Evolutionary conservation across 371 early-diverging fungal species (phyloP).

Genomic region (Saksenaea oblongispora): DNA sequence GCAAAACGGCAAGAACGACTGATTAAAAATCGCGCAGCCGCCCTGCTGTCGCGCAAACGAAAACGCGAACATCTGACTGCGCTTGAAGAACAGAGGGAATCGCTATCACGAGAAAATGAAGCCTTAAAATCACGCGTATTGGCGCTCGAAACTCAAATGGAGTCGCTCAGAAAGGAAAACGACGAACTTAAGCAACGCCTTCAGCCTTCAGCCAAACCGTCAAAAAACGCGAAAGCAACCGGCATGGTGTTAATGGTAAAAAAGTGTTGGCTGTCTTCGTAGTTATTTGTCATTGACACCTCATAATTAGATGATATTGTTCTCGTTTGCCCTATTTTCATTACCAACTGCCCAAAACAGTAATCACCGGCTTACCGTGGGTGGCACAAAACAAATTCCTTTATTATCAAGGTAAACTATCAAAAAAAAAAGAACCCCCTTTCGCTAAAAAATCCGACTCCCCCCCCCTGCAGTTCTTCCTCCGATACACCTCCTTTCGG

Average conservation of each 20-base stretch:
- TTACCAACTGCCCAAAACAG: neutral
- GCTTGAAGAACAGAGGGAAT: slow-evolving; percentile 69
- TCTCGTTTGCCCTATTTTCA: slow-evolving; percentile 7
- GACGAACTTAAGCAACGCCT: slow-evolving; percentile 23
- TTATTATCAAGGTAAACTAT: slow-evolving; percentile 1
- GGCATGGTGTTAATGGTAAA: slow-evolving; percentile 14
- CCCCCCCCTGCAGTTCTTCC: neutral
- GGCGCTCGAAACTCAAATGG: slow-evolving; percentile 56
- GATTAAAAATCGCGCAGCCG: slow-evolving; percentile 90
- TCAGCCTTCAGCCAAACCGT: neutral
- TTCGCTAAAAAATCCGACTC: neutral
- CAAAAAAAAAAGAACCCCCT: neutral
- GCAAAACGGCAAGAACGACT: slow-evolving; percentile 82
- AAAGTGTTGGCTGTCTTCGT: neutral
- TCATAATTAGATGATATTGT: slow-evolving; percentile 6
- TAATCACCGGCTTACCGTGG: neutral
- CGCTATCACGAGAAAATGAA: slow-evolving; percentile 61
- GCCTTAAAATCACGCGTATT: slow-evolving; percentile 50
- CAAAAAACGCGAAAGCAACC: neutral
- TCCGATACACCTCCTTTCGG: slow-evolving; percentile 3
- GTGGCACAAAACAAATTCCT: neutral
- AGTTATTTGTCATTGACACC: neutral
- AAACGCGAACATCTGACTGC: slow-evolving; percentile 80
- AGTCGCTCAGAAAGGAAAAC: slow-evolving; percentile 31
- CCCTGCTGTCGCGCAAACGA: slow-evolving; percentile 85